A percentile compares a stretch with the other conserved stretches of the same genome.
phyloP scores from a whole-genome alignment of 768 basidiomycete species.

The Tricholoma saponaceum region DNA sequence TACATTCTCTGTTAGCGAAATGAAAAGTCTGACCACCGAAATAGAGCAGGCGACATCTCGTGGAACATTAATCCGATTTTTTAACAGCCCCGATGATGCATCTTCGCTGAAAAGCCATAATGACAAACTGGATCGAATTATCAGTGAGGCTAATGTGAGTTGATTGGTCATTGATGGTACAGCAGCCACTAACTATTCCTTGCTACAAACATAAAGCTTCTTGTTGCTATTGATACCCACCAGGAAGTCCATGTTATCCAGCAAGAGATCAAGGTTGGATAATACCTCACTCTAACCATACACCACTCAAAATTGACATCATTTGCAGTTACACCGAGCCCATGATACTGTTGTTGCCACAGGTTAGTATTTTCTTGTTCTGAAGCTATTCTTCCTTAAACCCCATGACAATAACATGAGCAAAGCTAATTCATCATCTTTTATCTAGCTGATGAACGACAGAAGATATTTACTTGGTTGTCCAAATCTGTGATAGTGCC shows the following conservation, averaged over 20 bases:
- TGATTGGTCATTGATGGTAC: not conserved
- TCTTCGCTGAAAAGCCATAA: too few species aligned
- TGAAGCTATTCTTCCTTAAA: not conserved
- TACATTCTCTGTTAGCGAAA: too few species aligned
- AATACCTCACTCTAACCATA: not conserved
- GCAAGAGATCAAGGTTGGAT: not conserved
- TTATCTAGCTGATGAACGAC: not conserved
- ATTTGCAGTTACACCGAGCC: not conserved
- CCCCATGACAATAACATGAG: not conserved
- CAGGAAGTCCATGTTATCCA: not conserved
- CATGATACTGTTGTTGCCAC: not conserved
- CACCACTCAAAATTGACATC: not conserved
- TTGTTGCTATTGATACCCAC: not conserved
- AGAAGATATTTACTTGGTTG: too few species aligned
- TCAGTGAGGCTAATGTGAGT: not conserved
- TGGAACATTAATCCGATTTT: too few species aligned
- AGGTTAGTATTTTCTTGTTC: not conserved
- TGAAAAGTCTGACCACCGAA: too few species aligned
- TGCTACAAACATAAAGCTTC: not conserved
- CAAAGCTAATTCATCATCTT: not conserved
- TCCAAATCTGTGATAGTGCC: too few species aligned
- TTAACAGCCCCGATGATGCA: too few species aligned
- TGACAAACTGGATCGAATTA: not conserved
- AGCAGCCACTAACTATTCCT: not conserved
- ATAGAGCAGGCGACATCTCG: too few species aligned